These are phyloP conservation scores for Colletotrichum scovillei DNA, from an alignment of 2,329 filamentous ascomycete species.

Conservation along the genomic window DNA sequence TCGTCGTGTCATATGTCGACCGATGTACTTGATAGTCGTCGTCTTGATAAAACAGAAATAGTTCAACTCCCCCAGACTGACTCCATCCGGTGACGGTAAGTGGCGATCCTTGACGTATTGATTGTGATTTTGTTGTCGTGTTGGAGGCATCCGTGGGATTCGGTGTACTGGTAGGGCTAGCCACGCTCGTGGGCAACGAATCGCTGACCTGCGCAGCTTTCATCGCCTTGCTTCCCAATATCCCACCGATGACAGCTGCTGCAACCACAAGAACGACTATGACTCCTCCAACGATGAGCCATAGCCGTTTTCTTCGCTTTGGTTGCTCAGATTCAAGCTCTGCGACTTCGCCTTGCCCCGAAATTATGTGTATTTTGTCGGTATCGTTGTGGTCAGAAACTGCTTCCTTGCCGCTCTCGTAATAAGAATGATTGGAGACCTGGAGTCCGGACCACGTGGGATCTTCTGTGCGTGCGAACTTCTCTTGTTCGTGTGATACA, in stretches of 20 bases:
- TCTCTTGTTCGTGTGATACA: background rate
- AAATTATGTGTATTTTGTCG: background rate
- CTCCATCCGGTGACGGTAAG: background rate
- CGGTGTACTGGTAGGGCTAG: background rate
- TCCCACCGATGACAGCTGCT: background rate
- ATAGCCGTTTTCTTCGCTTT: background rate
- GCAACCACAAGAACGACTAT: background rate
- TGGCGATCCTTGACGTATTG: background rate
- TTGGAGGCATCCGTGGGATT: background rate
- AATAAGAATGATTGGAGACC: background rate
- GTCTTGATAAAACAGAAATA: conserved; percentile 13
- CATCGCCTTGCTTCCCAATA: background rate
- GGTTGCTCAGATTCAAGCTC: background rate
- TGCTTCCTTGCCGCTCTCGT: background rate
- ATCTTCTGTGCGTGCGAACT: background rate
- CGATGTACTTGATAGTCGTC: background rate
- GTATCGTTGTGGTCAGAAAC: background rate
- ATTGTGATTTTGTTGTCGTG: background rate
- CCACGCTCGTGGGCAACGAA: background rate
- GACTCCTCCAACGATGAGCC: background rate
- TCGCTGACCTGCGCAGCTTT: background rate
- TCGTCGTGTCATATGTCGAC: background rate
- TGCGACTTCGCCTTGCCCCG: background rate
- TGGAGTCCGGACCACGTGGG: background rate
- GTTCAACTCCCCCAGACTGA: background rate